Evolutionary conservation across 352 stramenopile genomes (phyloP).

Genomic region (Globisporangium emineosum): DNA sequence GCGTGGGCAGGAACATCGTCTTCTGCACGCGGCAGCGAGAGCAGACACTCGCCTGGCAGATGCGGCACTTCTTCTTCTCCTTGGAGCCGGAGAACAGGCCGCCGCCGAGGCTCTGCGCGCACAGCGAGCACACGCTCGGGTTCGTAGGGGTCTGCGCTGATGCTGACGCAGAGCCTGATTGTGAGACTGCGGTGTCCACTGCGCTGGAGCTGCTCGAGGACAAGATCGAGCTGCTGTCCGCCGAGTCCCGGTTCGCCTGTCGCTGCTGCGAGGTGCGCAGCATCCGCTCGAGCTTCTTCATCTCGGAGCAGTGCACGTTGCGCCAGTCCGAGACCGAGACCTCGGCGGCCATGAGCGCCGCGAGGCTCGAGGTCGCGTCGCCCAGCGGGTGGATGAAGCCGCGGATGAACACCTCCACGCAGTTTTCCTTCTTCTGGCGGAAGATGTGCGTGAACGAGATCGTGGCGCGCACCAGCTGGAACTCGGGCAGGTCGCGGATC

Average conservation of each 20-base stretch:
- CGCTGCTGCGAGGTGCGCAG: neutral
- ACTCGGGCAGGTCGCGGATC: slow-evolving; percentile 35
- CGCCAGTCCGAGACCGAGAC: neutral
- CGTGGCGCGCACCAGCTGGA: slow-evolving; percentile 34
- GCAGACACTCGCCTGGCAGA: slow-evolving; percentile 20
- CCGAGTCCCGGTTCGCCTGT: neutral
- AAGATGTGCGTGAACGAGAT: slow-evolving; percentile 49
- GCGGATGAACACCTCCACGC: slow-evolving; percentile 41
- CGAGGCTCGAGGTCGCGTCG: slow-evolving; percentile 25
- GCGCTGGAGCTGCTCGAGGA: neutral
- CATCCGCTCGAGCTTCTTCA: slow-evolving; percentile 36
- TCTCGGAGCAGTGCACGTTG: slow-evolving; percentile 33
- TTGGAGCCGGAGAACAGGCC: neutral
- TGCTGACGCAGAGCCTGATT: no score
- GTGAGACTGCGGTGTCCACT: neutral
- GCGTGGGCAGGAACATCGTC: slow-evolving; percentile 16
- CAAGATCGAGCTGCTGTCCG: neutral
- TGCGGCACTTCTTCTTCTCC: slow-evolving; percentile 8
- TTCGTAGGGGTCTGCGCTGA: neutral
- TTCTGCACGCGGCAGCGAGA: slow-evolving; percentile 21
- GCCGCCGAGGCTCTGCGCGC: neutral
- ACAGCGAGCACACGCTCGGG: neutral
- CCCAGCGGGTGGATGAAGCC: slow-evolving; percentile 29
- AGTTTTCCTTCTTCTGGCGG: slow-evolving; percentile 27
- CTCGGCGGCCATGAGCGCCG: slow-evolving; percentile 20